phyloP scores from a whole-genome alignment of 192 early-diverging fungal genomes.

The Umbelopsis ramanniana region DNA sequence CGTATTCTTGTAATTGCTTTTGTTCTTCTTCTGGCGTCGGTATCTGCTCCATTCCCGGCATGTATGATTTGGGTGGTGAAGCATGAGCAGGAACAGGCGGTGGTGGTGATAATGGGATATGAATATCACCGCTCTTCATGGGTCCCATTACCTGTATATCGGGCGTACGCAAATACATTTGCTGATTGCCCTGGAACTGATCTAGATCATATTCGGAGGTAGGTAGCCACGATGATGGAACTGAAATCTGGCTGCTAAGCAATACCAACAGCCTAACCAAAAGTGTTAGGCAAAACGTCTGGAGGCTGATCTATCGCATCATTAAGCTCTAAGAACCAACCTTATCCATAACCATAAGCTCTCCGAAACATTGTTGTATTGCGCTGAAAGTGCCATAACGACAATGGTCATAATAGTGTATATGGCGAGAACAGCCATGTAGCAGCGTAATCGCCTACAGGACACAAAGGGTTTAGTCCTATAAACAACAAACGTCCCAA shows the following conservation, averaged over 20 bases:
- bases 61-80: neutral
- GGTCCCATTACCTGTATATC: neutral
- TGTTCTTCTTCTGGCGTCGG: neutral
- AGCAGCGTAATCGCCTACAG: slow-evolving; percentile 2
- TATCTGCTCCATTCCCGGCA: neutral
- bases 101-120: neutral
- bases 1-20: neutral
- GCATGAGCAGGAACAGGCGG: neutral
- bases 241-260: slow-evolving; percentile 11
- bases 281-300: neutral
- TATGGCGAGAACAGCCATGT: neutral
- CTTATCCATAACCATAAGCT: slow-evolving; percentile 9
- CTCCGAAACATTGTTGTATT: slow-evolving; percentile 17
- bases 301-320: neutral
- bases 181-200: neutral
- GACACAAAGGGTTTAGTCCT: neutral
- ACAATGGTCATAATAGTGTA: slow-evolving; percentile 4
- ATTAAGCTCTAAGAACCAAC: neutral
- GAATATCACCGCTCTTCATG: neutral
- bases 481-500: neutral
- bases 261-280: neutral
- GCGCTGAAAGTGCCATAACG: neutral
- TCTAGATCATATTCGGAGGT: slow-evolving; percentile 2
- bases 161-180: neutral
- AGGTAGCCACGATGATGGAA: neutral